A percentile compares a stretch with the other conserved stretches of the same genome.
Evolutionary conservation across 2,329 filamentous ascomycete species (phyloP).

Genomic region (Colletotrichum sp.): DNA sequence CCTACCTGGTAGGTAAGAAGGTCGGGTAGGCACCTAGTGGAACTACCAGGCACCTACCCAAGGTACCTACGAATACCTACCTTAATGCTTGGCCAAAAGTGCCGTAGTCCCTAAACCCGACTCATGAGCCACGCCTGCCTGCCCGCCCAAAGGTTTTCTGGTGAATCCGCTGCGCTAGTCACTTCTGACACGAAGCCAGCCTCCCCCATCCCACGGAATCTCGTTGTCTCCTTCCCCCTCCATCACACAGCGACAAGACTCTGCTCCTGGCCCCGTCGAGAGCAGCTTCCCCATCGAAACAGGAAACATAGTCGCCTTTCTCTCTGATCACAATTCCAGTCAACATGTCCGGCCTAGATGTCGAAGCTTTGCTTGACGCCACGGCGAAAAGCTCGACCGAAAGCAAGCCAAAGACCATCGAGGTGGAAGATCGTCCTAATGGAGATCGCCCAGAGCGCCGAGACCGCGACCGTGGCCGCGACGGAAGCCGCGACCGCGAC

Average conservation of each 20-base stretch:
- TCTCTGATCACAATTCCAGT: neutral
- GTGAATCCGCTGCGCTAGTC: neutral
- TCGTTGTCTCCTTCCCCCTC: neutral
- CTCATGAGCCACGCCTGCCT: neutral
- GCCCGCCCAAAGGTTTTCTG: neutral
- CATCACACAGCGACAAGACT: neutral
- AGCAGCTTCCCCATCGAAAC: neutral
- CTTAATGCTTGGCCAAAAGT: neutral
- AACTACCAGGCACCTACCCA: no score
- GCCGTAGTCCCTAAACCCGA: neutral
- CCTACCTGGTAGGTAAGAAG: neutral
- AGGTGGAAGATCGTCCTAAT: constrained; percentile 64
- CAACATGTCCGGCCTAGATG: constrained; percentile 65
- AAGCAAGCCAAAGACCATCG: constrained; percentile 45
- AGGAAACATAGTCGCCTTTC: neutral
- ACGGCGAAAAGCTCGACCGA: constrained; percentile 69
- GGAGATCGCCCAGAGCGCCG: constrained; percentile 48
- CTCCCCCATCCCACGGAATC: neutral
- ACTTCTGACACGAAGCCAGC: neutral
- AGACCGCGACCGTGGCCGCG: constrained; percentile 61
- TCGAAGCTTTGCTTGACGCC: constrained; percentile 90
- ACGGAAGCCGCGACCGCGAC: constrained; percentile 48
- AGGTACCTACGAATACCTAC: no score
- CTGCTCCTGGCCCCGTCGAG: neutral
- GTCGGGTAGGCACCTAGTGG: no score